Conservation (phyloP, 1,284 basidiomycete genomes). For the Apiotrichum gamsii region DNA sequence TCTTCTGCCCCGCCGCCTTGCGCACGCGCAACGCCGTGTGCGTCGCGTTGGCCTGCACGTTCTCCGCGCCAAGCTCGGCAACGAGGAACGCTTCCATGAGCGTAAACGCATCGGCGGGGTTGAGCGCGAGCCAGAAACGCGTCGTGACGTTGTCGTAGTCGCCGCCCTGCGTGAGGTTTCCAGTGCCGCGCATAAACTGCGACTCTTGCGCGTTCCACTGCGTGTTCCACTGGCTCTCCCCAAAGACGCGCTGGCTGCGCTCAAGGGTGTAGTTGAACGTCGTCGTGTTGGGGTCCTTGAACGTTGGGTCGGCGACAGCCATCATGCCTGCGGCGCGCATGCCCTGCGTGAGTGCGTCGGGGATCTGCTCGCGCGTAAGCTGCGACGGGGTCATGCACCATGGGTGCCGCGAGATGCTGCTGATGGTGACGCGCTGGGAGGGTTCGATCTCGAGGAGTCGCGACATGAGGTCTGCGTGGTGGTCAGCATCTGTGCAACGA, state of each 20-base stretch:
- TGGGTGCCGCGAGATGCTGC: slow-evolving; percentile 63
- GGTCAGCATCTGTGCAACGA: slow-evolving; percentile 6
- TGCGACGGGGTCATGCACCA: slow-evolving; percentile 66
- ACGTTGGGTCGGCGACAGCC: slow-evolving; percentile 56
- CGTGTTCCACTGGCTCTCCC: slow-evolving; percentile 29
- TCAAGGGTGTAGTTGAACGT: slow-evolving; percentile 20
- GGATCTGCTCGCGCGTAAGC: slow-evolving; percentile 59
- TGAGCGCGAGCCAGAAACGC: slow-evolving; percentile 42
- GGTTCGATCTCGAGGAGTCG: slow-evolving; percentile 72
- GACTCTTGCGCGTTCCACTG: slow-evolving; percentile 42
- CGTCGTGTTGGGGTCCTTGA: slow-evolving; percentile 33
- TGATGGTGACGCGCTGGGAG: slow-evolving; percentile 60
- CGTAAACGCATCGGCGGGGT: slow-evolving; percentile 22
- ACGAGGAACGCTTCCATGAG: slow-evolving; percentile 26
- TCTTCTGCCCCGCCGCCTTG: slow-evolving; percentile 36
- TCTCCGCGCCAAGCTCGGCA: slow-evolving; percentile 21
- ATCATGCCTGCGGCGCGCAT: slow-evolving; percentile 61
- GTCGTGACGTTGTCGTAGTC: slow-evolving; percentile 38
- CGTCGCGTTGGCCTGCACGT: slow-evolving; percentile 16
- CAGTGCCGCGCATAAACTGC: slow-evolving; percentile 45
- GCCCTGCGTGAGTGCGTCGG: slow-evolving; percentile 62
- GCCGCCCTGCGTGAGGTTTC: slow-evolving; percentile 44
- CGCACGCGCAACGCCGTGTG: slow-evolving; percentile 21
- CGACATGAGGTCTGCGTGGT: slow-evolving; percentile 64
- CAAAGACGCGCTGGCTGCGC: slow-evolving; percentile 35